Conservation (phyloP, 179 eudicot species). For the Kewa caespitosa region DNA sequence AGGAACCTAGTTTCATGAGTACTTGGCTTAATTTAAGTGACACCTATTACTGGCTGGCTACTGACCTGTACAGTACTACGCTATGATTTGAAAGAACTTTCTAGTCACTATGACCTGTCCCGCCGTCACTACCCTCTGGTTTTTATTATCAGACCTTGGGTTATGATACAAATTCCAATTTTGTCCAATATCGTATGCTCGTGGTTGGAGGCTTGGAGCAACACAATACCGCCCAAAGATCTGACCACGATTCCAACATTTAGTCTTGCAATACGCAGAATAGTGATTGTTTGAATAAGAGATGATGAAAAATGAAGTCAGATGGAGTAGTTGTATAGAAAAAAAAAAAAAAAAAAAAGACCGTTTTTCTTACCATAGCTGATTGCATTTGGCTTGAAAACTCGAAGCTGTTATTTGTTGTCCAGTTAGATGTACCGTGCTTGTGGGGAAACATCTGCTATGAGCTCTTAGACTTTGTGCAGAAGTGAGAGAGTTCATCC, state of each 20-base stretch:
- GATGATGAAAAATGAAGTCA: not conserved
- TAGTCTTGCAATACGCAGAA: not conserved
- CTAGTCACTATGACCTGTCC: not conserved
- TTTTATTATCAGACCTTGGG: not conserved
- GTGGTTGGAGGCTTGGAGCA: slow-evolving; percentile 5
- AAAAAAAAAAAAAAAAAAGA: no score
- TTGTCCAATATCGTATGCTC: not conserved
- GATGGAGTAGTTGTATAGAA: not conserved
- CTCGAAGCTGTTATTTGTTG: no score
- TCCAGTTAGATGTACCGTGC: no score
- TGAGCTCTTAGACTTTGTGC: no score
- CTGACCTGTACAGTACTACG: not conserved
- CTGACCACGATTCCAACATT: not conserved
- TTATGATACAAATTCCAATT: not conserved
- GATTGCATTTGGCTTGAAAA: no score
- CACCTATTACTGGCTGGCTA: no score
- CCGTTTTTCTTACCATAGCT: no score
- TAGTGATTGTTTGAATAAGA: not conserved
- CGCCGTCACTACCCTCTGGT: not conserved
- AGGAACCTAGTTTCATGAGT: no score
- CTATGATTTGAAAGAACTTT: not conserved
- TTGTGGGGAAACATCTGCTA: no score
- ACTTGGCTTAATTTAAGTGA: no score
- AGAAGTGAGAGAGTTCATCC: not conserved
- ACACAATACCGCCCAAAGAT: not conserved